Base-by-base conservation (phyloP, 306 rosid genomes). In the Cercis canadensis region DNA sequence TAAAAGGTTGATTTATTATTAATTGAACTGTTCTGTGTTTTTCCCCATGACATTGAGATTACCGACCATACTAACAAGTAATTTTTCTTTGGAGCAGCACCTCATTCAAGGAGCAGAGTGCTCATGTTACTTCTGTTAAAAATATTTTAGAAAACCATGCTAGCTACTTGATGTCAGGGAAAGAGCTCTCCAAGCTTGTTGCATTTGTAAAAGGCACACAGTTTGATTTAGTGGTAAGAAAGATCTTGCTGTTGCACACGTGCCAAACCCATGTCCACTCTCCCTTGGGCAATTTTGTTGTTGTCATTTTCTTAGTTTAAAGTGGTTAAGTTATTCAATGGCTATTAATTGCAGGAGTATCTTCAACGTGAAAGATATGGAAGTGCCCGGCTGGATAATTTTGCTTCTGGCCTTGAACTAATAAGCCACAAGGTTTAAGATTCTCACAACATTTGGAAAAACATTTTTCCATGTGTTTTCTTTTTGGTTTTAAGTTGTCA, bases 191-290 rank as follows among this genome's bases (percentile, higher is more conserved):
- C 50, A 94, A 91, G 86, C 99, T 94, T 67, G 99, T 94, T 37
- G 97, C 97, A 65, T 94, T 94, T 78, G 99, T 89, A 75, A 87
- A 94, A 74, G 96, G 97, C 84, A 87, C 99, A 73, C 99, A 87
- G 78, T 91, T 94, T 84, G 99, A 91, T 87, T 87, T 94, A 75
- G 97, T 94, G 86, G 99, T 94, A 80, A 78, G 83, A 76, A 51
- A 62, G 51, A 65, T 75, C 64, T 75, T 71, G 29, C 73, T 21
- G 53, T 32, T 62, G 49, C 39, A 57, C 18, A 51, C 62, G 58
- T 72, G 67, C 57, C 61, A 69, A 69, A 43, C 50, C 33, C 62
- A 67, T 24, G 47, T 7, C 57, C 45, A 5, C 55, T 62, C 36
- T 21, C 21, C 24, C 14, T 16, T n/a, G 45, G 7, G 46, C 45